Evolutionary conservation across 2,329 filamentous ascomycete species (phyloP).

Genomic region (Curvularia lunata): DNA sequence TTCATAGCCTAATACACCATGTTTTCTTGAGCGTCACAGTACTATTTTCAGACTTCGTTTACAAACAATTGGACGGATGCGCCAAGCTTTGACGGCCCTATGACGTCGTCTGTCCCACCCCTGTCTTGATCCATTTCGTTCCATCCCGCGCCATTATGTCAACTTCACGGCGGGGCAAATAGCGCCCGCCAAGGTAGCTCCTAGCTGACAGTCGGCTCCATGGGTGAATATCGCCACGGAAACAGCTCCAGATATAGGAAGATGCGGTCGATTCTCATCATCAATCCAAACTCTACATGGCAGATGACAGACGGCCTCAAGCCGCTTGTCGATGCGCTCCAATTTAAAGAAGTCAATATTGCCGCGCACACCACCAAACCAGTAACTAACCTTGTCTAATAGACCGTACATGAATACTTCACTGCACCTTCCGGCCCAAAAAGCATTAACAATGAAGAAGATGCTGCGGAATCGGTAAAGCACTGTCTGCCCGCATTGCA

Average conservation of each 20-base stretch:
- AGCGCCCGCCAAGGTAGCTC: neutral
- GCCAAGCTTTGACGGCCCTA: neutral
- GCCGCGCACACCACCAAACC: conserved; percentile 32
- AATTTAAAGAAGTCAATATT: conserved; percentile 52
- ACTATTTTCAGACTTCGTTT: neutral
- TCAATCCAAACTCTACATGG: conserved; percentile 80
- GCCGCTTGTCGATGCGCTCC: conserved; percentile 54
- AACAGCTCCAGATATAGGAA: conserved; percentile 31
- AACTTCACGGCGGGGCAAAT: conserved; percentile 25
- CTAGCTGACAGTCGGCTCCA: conserved; percentile 14
- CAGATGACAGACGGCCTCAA: conserved; percentile 74
- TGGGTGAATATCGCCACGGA: conserved; percentile 37
- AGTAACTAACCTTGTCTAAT: conserved; percentile 52
- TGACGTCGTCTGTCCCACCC: conserved; percentile 22
- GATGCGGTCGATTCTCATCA: conserved; percentile 65
- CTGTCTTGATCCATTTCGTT: conserved; percentile 18
- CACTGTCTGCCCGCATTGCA: conserved; percentile 66
- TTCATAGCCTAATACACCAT: conserved; percentile 22
- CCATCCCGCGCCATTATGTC: conserved; percentile 18
- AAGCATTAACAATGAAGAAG: conserved; percentile 78
- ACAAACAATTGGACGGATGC: neutral
- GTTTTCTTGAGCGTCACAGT: neutral
- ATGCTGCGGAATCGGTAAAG: conserved; percentile 68
- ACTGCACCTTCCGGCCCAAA: conserved; percentile 70
- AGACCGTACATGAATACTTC: conserved; percentile 65